Percentiles rank a stretch among this genome's conserved stretches.
Conservation (phyloP, 345 rosid genomes). For the Boechera retrofracta region DNA sequence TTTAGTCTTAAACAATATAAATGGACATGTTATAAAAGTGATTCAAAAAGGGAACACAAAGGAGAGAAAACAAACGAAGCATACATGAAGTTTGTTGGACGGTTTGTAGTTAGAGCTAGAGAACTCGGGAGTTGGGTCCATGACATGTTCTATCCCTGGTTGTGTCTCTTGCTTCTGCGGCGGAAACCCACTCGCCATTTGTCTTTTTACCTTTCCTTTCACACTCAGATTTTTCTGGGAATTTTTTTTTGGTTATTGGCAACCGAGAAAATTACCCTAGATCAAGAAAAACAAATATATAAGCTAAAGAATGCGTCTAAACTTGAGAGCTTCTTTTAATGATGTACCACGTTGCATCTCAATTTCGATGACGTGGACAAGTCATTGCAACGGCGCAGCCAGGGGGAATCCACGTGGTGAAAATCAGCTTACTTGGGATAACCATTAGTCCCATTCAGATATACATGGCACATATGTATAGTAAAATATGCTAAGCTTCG, state of each 20-base stretch:
- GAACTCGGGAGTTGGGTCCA: slow-evolving; percentile 72
- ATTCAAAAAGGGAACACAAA: neutral
- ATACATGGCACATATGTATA: too few relatives aligned
- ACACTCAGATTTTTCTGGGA: slow-evolving; percentile 28
- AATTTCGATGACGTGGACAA: slow-evolving; percentile 25
- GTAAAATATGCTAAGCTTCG: too few relatives aligned
- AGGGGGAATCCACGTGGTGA: slow-evolving; percentile 30
- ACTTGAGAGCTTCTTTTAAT: neutral
- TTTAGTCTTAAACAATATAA: neutral
- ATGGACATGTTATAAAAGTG: neutral
- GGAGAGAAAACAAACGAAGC: neutral
- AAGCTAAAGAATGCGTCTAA: slow-evolving; percentile 10
- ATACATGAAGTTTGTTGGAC: slow-evolving; percentile 65
- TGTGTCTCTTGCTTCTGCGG: slow-evolving; percentile 72
- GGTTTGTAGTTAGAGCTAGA: slow-evolving; percentile 58
- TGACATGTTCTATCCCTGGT: slow-evolving; percentile 70
- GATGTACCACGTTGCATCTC: slow-evolving; percentile 39
- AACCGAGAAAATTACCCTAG: slow-evolving; percentile 10
- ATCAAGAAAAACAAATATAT: slow-evolving; percentile 15
- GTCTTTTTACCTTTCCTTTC: neutral
- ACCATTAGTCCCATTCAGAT: neutral
- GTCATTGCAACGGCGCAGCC: neutral
- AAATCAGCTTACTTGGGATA: slow-evolving; percentile 12
- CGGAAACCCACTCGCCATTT: slow-evolving; percentile 73
- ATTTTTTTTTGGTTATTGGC: slow-evolving; percentile 21